phyloP scores from a whole-genome alignment of 2,329 filamentous ascomycete genomes.

The Neocatenulostroma microsporum region DNA sequence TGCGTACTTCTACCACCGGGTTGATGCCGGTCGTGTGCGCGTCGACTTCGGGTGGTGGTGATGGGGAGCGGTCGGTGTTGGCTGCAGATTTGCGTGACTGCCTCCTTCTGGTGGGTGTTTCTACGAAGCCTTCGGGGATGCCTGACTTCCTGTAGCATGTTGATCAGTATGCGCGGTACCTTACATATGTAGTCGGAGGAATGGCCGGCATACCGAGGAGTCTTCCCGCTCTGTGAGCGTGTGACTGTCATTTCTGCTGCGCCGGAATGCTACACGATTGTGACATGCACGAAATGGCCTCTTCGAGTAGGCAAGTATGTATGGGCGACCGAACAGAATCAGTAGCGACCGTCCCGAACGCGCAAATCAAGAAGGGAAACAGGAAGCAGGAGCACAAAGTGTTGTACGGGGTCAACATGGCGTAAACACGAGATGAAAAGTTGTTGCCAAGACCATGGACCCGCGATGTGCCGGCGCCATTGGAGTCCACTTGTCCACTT shows the following conservation, averaged over 20 bases:
- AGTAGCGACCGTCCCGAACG: too few species aligned
- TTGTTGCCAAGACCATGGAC: too few species aligned
- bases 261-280: too few species aligned
- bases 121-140: constrained; percentile 40
- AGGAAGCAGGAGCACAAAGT: too few species aligned
- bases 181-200: not conserved
- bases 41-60: constrained; percentile 22
- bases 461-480: too few species aligned
- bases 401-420: too few species aligned
- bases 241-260: constrained; percentile 30
- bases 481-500: too few species aligned
- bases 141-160: constrained; percentile 29
- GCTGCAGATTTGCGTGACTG: constrained; percentile 34
- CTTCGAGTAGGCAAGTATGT: too few species aligned
- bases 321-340: too few species aligned
- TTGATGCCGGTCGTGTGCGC: constrained; percentile 11
- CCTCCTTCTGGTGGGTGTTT: constrained; percentile 40
- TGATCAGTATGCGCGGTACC: constrained; percentile 9
- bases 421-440: too few species aligned
- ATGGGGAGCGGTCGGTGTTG: constrained; percentile 30
- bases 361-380: too few species aligned
- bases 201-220: constrained; percentile 34
- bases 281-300: too few species aligned
- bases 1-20: constrained; percentile 9
- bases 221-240: constrained; percentile 42